phyloP scores from a whole-genome alignment of 176 grass and related monocot genomes.

The Poa pratensis region DNA sequence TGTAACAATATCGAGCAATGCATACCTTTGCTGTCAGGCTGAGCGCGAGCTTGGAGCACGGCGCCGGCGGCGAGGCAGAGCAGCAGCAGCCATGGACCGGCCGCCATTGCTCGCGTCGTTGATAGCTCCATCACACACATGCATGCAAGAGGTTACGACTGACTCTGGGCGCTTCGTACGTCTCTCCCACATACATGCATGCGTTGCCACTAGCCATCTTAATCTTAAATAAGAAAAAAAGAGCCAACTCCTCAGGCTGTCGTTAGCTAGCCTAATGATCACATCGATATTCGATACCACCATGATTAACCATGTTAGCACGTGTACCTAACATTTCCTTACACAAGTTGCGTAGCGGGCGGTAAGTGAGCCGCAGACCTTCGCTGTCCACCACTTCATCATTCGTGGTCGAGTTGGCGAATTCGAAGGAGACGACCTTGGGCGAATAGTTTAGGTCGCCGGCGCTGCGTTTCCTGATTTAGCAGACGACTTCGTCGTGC shows the following conservation, averaged over 20 bases:
- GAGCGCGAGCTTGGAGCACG: conserved; percentile 34
- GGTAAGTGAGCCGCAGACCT: neutral
- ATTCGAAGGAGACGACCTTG: neutral
- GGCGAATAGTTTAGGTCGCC: neutral
- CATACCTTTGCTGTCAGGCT: conserved; percentile 45
- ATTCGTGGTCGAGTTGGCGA: neutral
- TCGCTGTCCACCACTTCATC: neutral
- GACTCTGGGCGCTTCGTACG: neutral
- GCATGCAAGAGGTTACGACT: neutral
- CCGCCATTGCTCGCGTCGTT: conserved; percentile 24
- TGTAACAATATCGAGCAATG: neutral
- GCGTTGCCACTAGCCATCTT: no score
- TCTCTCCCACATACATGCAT: neutral
- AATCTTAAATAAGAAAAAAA: neutral
- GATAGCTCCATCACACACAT: neutral
- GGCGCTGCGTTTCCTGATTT: no score
- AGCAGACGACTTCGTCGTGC: neutral
- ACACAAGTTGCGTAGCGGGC: neutral
- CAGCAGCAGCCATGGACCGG: neutral
- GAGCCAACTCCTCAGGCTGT: neutral
- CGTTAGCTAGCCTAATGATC: neutral
- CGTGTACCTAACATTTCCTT: neutral
- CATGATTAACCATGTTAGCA: neutral
- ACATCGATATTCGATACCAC: neutral
- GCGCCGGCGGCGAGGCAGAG: conserved; percentile 11